These are phyloP conservation scores for Odontarrhena argentea DNA, from an alignment of 345 rosid species.

Conservation along the genomic window DNA sequence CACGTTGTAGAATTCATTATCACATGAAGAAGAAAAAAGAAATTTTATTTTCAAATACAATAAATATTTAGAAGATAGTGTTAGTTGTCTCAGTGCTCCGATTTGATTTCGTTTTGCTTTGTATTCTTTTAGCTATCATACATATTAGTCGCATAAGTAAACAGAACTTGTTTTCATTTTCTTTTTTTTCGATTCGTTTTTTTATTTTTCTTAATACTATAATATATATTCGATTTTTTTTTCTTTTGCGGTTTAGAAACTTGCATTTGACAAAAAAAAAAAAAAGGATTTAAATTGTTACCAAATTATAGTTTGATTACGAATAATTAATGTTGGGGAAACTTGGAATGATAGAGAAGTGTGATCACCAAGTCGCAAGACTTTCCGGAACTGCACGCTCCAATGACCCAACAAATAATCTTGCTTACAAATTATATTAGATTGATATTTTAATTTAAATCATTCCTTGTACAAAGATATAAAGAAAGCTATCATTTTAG, in stretches of 20 bases:
- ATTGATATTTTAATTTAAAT: neutral
- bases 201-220: too few species aligned
- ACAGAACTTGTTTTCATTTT: too few species aligned
- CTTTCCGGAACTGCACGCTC: constrained; percentile 10
- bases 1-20: constrained; percentile 26
- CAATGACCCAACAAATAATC: neutral
- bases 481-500: too few species aligned
- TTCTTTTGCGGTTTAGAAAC: neutral
- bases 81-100: constrained; percentile 6
- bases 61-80: neutral
- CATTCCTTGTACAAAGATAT: too few species aligned
- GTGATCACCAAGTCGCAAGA: constrained; percentile 14
- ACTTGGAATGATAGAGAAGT: constrained; percentile 16
- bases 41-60: constrained; percentile 6
- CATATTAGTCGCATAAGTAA: too few species aligned
- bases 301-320: neutral
- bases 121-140: neutral
- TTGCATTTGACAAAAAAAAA: neutral
- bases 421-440: neutral
- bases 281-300: too few species aligned
- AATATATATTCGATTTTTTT: neutral
- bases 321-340: neutral
- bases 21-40: constrained; percentile 6
- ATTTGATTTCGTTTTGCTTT: constrained; percentile 18
- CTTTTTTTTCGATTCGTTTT: too few species aligned